These are phyloP conservation scores for Leccinum subgranulosum DNA, from an alignment of 768 basidiomycete genomes.

Conservation along the genomic window DNA sequence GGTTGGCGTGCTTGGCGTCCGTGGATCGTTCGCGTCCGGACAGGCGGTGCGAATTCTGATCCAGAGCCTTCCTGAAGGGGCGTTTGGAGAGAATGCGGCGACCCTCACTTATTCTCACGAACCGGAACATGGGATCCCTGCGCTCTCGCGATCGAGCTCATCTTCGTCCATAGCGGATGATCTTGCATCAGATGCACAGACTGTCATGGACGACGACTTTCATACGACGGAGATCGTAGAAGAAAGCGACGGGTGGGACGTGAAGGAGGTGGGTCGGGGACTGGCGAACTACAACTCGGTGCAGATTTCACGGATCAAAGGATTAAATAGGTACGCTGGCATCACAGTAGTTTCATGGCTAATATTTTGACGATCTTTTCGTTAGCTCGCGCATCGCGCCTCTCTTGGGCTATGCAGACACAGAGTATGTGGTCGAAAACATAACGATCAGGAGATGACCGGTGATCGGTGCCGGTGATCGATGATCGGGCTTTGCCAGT, in stretches of 20 bases:
- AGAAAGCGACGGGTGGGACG: conserved; percentile 57
- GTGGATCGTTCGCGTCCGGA: conserved; percentile 88
- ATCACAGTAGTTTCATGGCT: neutral
- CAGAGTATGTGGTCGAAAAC: conserved; percentile 96
- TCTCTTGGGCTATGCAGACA: conserved; percentile 89
- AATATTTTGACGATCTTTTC: conserved; percentile 7
- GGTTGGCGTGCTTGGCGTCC: conserved; percentile 83
- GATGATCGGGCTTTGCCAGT: neutral
- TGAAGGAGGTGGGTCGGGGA: conserved; percentile 90
- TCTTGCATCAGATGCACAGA: conserved; percentile 20
- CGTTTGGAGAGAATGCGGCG: conserved; percentile 26
- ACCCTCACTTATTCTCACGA: conserved; percentile 20
- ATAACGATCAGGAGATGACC: conserved; percentile 61
- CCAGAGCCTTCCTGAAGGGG: conserved; percentile 34
- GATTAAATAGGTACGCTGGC: conserved; percentile 78
- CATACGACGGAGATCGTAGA: conserved; percentile 31
- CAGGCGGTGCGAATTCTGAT: conserved; percentile 89
- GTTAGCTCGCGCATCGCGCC: conserved; percentile 75
- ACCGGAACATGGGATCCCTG: conserved; percentile 26
- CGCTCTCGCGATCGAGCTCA: conserved; percentile 38
- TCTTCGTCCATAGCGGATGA: conserved; percentile 31
- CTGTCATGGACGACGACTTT: conserved; percentile 32
- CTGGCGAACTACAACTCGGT: conserved; percentile 94
- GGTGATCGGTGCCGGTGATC: too few relatives aligned
- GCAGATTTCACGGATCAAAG: conserved; percentile 85